Evolutionary conservation across 257 asterid genomes (phyloP), one percentile per base, ranked within the genome.

Genomic region (Striga asiatica): DNA sequence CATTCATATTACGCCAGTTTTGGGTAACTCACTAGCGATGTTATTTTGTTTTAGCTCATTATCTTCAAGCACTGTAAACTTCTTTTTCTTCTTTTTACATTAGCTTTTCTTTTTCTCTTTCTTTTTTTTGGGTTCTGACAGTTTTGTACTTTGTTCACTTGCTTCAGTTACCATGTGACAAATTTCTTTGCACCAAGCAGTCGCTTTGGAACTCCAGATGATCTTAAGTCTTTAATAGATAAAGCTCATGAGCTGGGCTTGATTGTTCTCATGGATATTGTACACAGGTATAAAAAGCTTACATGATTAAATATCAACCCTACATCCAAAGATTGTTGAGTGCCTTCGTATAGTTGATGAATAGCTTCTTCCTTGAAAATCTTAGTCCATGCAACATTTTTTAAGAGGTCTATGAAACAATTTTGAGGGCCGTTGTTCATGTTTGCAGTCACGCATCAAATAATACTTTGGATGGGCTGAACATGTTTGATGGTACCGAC

Each of bases 401-500:
- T 42, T 42, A n/a, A n/a, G n/a, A n/a, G n/a, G n/a, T n/a, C n/a
- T n/a, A n/a, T n/a, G n/a, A n/a, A n/a, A n/a, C n/a, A n/a, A n/a
- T n/a, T n/a, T n/a, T n/a, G n/a, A n/a, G n/a, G n/a, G n/a, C n/a
- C n/a, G n/a, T n/a, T n/a, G n/a, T n/a, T n/a, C 14, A 46, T 66
- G 6, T 34, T 13, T 71, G 72, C 94, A 92, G 99, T 71, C 99
- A 92, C 72, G 61, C 99, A 70, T 92, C 99, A 31, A 92, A 92
- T 62, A 92, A 92, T 70, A 92, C 99, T 69, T 85, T 92, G 79
- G 99, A 92, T 76, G 99, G 99, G 47, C 76, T 92, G 74, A 88
- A 92, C 95, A 88, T 92, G 99, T 84, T 88, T 68, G 99, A 92
- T 62, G 99, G 99, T 53, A 92, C 99, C 20, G 99, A 92, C 72